Evolutionary conservation across 352 stramenopile genomes (phyloP).

Genomic region (Globisporangium carolinianum): DNA sequence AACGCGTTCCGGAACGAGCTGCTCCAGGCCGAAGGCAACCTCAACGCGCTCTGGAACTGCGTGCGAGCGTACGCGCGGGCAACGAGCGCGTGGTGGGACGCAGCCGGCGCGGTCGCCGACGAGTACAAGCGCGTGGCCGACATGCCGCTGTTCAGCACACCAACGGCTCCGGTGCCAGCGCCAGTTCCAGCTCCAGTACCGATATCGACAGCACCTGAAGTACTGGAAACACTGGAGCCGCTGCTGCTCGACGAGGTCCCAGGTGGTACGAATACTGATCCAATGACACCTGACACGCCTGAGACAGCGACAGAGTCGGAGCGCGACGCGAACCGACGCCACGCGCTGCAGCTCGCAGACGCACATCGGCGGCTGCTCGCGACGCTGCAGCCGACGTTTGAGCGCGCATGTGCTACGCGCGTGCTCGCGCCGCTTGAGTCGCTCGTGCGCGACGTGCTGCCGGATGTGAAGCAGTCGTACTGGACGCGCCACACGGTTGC

Average conservation of each 20-base stretch:
- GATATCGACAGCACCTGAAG: background rate
- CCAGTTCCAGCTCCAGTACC: background rate
- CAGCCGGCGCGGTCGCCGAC: conserved; percentile 39
- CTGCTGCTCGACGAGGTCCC: too few relatives aligned
- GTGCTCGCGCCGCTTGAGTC: conserved; percentile 38
- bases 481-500: conserved; percentile 30
- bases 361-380: conserved; percentile 26
- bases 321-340: background rate
- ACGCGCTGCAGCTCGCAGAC: conserved; percentile 20
- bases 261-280: too few relatives aligned
- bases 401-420: conserved; percentile 30
- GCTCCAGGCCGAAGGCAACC: conserved; percentile 58
- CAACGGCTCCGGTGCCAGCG: conserved; percentile 3
- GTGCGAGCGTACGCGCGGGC: conserved; percentile 54
- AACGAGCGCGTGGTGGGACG: conserved; percentile 53
- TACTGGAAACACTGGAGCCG: too few relatives aligned
- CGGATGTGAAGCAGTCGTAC: conserved; percentile 73
- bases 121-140: conserved; percentile 58
- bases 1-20: conserved; percentile 68
- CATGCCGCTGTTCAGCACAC: conserved; percentile 40
- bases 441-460: conserved; percentile 40
- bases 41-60: conserved; percentile 73
- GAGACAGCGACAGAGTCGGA: too few relatives aligned
- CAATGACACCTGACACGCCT: too few relatives aligned
- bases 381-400: conserved; percentile 30